Base-by-base conservation (phyloP, 1,284 basidiomycete species). In the Apiotrichum siamense region DNA sequence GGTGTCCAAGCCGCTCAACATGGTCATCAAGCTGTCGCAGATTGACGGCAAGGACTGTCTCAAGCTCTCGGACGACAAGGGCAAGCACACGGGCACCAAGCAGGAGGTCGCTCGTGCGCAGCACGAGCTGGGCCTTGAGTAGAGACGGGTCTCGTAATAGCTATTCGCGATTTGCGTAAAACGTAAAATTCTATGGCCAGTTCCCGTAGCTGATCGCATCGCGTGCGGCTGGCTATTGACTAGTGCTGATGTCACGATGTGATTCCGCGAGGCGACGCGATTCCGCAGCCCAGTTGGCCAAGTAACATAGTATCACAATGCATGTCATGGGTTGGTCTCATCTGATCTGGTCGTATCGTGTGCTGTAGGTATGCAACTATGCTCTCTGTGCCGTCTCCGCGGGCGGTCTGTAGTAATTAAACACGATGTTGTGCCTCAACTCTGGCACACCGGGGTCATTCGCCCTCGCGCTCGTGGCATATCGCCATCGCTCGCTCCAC, bases 61-160 rank as follows among this genome's bases (percentile, higher is more conserved):
- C 58, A 97, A 97, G 75, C 83, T 97, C 59, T 91, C 88, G 55
- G 93, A 96, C 70, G 91, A 96, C 62, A 71, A 86, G 53, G 84
- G 78, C 7, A 96, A 94, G 66, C 68, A 70, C 54, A 74, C 73
- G 5, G 73, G 73, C 3, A 54, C 64, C 24, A 35, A 57, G 15
- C 63, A 63, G 7, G 73, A 73, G 49, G 73, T 75, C 18, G 58
- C 56, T 47, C 40, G 64, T 15, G 70, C 66, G 1, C 63, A 69
- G 55, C 38, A 46, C 26, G 67, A 67, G 48, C 55, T 74, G 29
- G 57, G 57, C 18, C 33, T 35, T 17, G 33, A 35, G 15, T 13
- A 35, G n/a, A n/a, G n/a, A n/a, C n/a, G n/a, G n/a, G n/a, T n/a
- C n/a, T n/a, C n/a, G n/a, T n/a, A n/a, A n/a, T n/a, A n/a, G n/a